These are phyloP conservation scores for Amanita rimosa DNA, from an alignment of 768 basidiomycete genomes.

Conservation along the genomic window DNA sequence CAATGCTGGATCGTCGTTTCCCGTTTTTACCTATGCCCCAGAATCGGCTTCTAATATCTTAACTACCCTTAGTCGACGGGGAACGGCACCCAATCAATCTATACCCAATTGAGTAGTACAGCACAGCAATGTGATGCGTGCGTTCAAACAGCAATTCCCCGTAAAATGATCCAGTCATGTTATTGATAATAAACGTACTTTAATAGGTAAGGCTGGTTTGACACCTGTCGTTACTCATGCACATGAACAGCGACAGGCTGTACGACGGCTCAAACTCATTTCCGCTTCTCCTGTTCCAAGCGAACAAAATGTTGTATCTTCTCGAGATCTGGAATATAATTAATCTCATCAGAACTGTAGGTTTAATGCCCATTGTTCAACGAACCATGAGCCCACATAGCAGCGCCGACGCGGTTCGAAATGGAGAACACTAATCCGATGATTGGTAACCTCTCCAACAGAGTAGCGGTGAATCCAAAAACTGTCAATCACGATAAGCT, in stretches of 20 bases:
- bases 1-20: too few species aligned
- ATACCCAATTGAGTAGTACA: too few species aligned
- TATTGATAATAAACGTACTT: too few species aligned
- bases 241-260: too few species aligned
- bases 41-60: too few species aligned
- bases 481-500: constrained; percentile 25
- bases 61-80: too few species aligned
- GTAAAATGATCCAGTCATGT: too few species aligned
- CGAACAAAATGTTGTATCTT: constrained; percentile 39
- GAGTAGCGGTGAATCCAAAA: constrained; percentile 78
- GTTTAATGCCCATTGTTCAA: neutral
- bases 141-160: too few species aligned
- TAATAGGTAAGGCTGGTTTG: neutral
- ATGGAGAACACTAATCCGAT: constrained; percentile 74
- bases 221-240: neutral
- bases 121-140: too few species aligned
- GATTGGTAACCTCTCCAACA: constrained; percentile 63
- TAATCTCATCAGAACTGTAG: neutral
- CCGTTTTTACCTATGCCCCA: too few species aligned
- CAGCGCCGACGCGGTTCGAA: constrained; percentile 83
- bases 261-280: neutral
- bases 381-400: constrained; percentile 86
- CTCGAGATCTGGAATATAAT: constrained; percentile 39
- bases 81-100: too few species aligned
- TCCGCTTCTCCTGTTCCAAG: neutral